Conservation (phyloP, 176 grass and related monocot genomes). For the Hordeum vulgare region MorexV3_pseudomolecules_assembly NC_058524.1:34030312-34030811, state of each 20-base stretch:
- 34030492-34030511: constrained; percentile 84
- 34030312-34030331: neutral
- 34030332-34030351: neutral
- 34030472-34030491: constrained; percentile 20
- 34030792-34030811: too few species aligned
- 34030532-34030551: neutral
- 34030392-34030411: neutral
- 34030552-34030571: neutral
- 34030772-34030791: neutral
- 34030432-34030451: neutral
- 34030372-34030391: neutral
- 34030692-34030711: neutral
- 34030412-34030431: neutral
- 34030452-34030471: neutral
- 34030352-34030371: neutral
- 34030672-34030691: neutral
- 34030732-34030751: neutral
- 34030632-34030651: neutral
- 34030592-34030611: neutral
- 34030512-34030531: constrained; percentile 47
- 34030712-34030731: neutral
- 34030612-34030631: neutral
- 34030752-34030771: neutral
- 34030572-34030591: neutral
- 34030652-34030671: neutral